A percentile compares a stretch with the other conserved stretches of the same genome.
Conservation (phyloP, 2,329 filamentous ascomycete species). For the Alternaria sp. region DNA sequence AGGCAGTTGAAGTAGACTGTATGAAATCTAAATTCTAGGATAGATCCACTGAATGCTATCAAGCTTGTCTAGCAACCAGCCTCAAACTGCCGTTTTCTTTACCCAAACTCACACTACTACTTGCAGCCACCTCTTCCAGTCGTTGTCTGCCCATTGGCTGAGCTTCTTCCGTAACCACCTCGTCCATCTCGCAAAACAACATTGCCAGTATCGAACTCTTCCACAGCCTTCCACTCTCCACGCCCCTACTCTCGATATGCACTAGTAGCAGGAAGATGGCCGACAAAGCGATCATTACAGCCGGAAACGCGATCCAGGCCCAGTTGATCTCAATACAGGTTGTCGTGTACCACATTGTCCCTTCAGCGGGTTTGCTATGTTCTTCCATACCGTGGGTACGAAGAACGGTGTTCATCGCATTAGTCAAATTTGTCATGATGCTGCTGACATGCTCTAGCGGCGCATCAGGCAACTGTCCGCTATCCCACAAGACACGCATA, state of each 20-base stretch:
- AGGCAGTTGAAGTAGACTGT: background rate
- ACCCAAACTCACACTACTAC: background rate
- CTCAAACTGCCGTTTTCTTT: background rate
- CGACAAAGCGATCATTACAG: slow-evolving; percentile 7
- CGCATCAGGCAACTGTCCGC: background rate
- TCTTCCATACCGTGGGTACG: slow-evolving; percentile 1
- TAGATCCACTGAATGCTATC: background rate
- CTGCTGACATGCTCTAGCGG: background rate
- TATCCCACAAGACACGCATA: background rate
- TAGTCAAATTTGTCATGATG: slow-evolving; percentile 1
- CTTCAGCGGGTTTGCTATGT: background rate
- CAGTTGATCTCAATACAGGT: slow-evolving; percentile 12
- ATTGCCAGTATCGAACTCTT: slow-evolving; percentile 14
- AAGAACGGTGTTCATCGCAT: slow-evolving; percentile 6
- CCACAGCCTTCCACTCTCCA: slow-evolving; percentile 11
- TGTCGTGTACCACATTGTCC: slow-evolving; percentile 8
- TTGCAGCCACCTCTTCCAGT: slow-evolving; percentile 6
- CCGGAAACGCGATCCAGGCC: slow-evolving; percentile 8
- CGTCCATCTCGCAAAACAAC: slow-evolving; percentile 16
- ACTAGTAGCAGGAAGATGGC: slow-evolving; percentile 10
- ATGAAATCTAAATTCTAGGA: background rate
- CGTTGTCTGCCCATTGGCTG: background rate
- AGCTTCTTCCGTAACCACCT: background rate
- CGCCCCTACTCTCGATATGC: slow-evolving; percentile 8
- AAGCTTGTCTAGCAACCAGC: background rate